Conservation (phyloP, 345 rosid genomes). For the Ceriops tagal region DNA sequence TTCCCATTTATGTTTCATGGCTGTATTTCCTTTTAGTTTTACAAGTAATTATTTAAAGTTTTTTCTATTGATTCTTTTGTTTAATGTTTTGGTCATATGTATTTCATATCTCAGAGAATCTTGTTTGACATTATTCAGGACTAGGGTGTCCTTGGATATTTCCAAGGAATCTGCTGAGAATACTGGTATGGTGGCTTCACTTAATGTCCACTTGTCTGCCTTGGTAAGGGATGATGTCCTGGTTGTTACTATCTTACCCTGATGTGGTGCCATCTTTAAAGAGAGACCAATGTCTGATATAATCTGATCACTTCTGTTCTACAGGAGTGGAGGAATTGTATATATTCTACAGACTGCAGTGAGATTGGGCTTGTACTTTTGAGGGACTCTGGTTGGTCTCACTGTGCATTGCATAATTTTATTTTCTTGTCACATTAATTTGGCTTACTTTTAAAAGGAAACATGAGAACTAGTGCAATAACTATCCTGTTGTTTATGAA, state of each 20-base stretch:
- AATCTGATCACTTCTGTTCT: conserved; percentile 19
- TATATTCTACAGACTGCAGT: conserved; percentile 81
- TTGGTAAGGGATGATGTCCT: conserved; percentile 48
- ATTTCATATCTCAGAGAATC: conserved; percentile 18
- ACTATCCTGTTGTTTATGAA: not conserved
- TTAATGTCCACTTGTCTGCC: conserved; percentile 53
- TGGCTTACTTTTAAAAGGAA: not conserved
- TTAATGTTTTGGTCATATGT: not conserved
- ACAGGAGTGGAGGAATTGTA: conserved; percentile 76
- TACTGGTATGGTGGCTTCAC: conserved; percentile 41
- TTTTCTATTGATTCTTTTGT: no score
- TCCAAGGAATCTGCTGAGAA: conserved; percentile 44
- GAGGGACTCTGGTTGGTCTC: conserved; percentile 56
- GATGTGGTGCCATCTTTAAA: not conserved
- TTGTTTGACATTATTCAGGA: conserved; percentile 38
- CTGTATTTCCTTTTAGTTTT: not conserved
- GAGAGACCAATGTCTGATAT: conserved; percentile 10
- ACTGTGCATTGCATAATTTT: not conserved
- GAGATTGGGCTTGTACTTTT: conserved; percentile 76
- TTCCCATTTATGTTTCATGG: not conserved
- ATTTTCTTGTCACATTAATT: not conserved
- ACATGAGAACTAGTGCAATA: not conserved
- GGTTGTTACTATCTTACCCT: conserved; percentile 1
- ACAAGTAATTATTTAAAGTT: not conserved
- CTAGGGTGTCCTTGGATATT: conserved; percentile 50